Percentiles rank a stretch among this genome's conserved stretches.
Evolutionary conservation across 2,329 filamentous ascomycete species (phyloP).

Genomic region (Cladophialophora carrionii): DNA sequence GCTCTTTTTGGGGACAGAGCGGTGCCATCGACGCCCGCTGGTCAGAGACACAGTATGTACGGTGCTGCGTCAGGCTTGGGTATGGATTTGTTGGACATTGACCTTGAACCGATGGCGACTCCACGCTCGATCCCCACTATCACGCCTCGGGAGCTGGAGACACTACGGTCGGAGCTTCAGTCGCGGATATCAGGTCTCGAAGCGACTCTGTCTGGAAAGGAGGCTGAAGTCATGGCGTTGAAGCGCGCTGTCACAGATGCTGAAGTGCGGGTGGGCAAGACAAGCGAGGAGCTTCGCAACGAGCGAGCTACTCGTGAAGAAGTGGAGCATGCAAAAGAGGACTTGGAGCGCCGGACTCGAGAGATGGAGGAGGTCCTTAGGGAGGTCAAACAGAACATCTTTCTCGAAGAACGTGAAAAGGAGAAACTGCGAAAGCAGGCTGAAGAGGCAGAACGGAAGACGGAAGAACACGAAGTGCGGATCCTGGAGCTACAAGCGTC

Average conservation of each 20-base stretch:
- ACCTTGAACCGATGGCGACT: constrained; percentile 90
- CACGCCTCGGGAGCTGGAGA: constrained; percentile 88
- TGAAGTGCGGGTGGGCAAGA: constrained; percentile 86
- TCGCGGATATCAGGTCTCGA: constrained; percentile 95
- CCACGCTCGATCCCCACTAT: constrained; percentile 88
- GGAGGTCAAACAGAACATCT: constrained; percentile 79
- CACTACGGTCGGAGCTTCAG: constrained; percentile 84
- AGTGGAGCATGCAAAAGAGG: constrained; percentile 72
- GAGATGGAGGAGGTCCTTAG: constrained; percentile 84
- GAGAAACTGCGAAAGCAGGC: constrained; percentile 76
- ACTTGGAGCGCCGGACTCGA: constrained; percentile 80
- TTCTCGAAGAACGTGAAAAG: constrained; percentile 75
- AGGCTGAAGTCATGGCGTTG: constrained; percentile 84
- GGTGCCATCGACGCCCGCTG: constrained; percentile 39
- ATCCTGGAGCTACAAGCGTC: constrained; percentile 53
- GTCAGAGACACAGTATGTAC: constrained; percentile 38
- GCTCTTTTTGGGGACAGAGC: constrained; percentile 24
- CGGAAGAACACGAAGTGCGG: constrained; percentile 51
- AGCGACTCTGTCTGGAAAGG: constrained; percentile 86
- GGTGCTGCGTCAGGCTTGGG: constrained; percentile 31
- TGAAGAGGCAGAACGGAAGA: constrained; percentile 71
- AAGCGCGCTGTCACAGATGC: constrained; percentile 88
- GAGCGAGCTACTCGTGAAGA: constrained; percentile 71
- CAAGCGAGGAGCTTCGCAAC: constrained; percentile 79
- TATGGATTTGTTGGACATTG: constrained; percentile 73